These are phyloP conservation scores for Emergomyces pasteurianus DNA, from an alignment of 2,329 filamentous ascomycete species.

Conservation along the genomic window DNA sequence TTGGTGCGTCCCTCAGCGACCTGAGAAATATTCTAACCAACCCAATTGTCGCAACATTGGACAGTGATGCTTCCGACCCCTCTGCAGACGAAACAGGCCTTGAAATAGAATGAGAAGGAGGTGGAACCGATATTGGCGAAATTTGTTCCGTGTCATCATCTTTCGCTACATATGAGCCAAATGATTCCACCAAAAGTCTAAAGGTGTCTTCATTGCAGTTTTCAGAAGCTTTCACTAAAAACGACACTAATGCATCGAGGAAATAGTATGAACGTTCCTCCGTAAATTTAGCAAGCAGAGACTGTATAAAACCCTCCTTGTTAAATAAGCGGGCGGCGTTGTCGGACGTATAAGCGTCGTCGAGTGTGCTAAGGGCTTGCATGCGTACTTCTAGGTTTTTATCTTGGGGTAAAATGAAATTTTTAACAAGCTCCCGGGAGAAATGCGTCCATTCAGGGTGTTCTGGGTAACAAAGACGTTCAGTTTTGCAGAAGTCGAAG, in stretches of 20 bases:
- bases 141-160: constrained; percentile 21
- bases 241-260: constrained; percentile 28
- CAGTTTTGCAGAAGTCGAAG: constrained; percentile 22
- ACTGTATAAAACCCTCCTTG: constrained; percentile 21
- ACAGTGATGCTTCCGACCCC: constrained; percentile 22
- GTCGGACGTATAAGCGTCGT: constrained; percentile 25
- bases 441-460: constrained; percentile 22
- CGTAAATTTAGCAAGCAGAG: constrained; percentile 24
- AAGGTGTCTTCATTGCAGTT: constrained; percentile 22
- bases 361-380: constrained; percentile 26
- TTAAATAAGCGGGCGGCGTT: constrained; percentile 22
- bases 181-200: constrained; percentile 20
- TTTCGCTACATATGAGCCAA: constrained; percentile 25
- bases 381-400: constrained; percentile 30
- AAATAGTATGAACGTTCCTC: constrained; percentile 28
- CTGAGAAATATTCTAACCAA: constrained; percentile 67
- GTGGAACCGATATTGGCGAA: constrained; percentile 30
- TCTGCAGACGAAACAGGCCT: constrained; percentile 22
- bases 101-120: constrained; percentile 17
- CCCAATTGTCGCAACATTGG: constrained; percentile 57
- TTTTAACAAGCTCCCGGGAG: constrained; percentile 24
- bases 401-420: constrained; percentile 26
- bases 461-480: constrained; percentile 25
- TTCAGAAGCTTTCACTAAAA: constrained; percentile 24
- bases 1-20: constrained; percentile 53